Base-by-base conservation (phyloP, 2,329 filamentous ascomycete genomes). In the Penicillium sp. region DNA sequence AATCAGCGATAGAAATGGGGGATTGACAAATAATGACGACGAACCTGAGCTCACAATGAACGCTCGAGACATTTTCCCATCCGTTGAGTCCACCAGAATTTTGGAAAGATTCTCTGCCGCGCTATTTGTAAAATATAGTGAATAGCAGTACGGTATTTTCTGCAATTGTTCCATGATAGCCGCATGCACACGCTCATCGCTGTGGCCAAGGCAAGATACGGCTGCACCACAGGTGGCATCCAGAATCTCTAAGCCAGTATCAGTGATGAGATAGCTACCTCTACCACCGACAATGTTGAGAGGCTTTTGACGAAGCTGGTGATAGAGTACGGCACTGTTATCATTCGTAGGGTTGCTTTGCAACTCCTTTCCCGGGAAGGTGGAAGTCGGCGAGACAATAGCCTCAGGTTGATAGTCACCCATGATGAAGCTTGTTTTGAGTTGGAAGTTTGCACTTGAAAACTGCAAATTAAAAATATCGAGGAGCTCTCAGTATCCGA, bases 151-250 rank as follows among this genome's bases (percentile, higher is more conserved):
- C 0, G 78, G 73, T 1, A 87, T 75, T 18, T 82, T 73, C 40
- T 80, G 75, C 56, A 88, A 74, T 62, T 90, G 87, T 14, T 77
- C 63, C 4, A 75, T 68, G 26, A 90, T 80, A 1, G 87, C 88
- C 2, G 80, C 74, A 18, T 79, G 77, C 5, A 92, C 83, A 31
- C 86, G 79, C 28, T 75, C 62, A 46, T 87, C 81, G 28, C 83
- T 84, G 63, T 91, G 85, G 4, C 90, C 90, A 6, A 93, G 76
- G 66, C 84, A 86, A n/a, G 85, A 79, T 2, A 91, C 88, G 21
- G 86, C 87, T 2, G 89, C 87, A 10, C 90, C 90, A 29, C 86
- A 83, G 39, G 86, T 88, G 2, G 84, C 86, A 68, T 93, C 89
- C 10, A 91, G 79, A 37, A 92, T 81, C 26, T 72, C 72, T 29